These are phyloP conservation scores for Trypanosoma melophagium DNA, from an alignment of 208 protist species.

Conservation along the genomic window DNA sequence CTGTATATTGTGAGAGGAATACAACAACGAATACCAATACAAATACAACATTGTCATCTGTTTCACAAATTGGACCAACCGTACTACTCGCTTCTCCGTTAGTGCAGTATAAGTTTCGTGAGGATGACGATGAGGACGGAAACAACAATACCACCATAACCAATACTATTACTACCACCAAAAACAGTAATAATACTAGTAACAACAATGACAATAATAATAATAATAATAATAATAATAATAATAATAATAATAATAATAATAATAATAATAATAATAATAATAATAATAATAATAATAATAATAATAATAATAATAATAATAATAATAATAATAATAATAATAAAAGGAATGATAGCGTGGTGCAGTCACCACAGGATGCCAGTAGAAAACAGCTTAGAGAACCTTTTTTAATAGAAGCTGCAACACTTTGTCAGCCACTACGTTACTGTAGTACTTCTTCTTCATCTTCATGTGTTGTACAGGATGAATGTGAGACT, in stretches of 20 bases:
- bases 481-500: constrained; percentile 13
- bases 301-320: no score
- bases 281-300: no score
- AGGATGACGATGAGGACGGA: constrained; percentile 4
- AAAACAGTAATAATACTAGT: no score
- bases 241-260: no score
- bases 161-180: no score
- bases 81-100: constrained; percentile 23
- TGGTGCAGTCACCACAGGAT: not conserved
- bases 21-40: not conserved
- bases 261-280: no score
- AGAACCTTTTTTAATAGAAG: constrained; percentile 20
- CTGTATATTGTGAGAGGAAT: not conserved
- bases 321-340: no score
- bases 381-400: not conserved
- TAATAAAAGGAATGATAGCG: no score
- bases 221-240: no score
- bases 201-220: no score
- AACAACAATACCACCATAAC: not conserved
- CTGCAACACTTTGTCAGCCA: constrained; percentile 45
- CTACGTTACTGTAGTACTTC: constrained; percentile 12
- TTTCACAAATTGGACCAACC: not conserved
- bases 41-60: no score
- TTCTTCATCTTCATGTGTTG: not conserved
- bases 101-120: constrained; percentile 22